phyloP scores from a whole-genome alignment of 345 rosid genomes.

The Pistacia atlantica region DNA sequence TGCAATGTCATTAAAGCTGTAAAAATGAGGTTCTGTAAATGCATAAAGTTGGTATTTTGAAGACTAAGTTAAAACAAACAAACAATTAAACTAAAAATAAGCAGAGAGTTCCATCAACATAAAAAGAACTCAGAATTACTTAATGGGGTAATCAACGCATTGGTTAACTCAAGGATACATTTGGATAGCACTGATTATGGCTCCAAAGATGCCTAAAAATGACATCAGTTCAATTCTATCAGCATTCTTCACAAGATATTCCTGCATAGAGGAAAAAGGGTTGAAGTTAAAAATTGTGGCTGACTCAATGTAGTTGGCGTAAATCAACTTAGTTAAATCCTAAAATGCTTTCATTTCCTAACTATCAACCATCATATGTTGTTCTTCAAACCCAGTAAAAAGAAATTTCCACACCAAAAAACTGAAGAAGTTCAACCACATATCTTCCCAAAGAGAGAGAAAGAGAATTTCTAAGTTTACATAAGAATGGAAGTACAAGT shows the following conservation, averaged over 20 bases:
- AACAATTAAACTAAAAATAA: not conserved
- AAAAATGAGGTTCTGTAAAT: not conserved
- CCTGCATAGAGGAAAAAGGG: slow-evolving; percentile 43
- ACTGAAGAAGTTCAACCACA: slow-evolving; percentile 1
- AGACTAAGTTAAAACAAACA: not conserved
- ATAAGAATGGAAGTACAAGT: not conserved
- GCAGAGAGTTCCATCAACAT: not conserved
- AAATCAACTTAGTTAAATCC: not conserved
- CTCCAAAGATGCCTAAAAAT: slow-evolving; percentile 79
- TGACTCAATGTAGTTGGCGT: not conserved
- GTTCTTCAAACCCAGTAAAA: not conserved
- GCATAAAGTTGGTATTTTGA: not conserved
- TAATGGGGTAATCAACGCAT: slow-evolving; percentile 6
- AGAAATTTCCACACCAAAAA: not conserved
- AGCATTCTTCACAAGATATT: slow-evolving; percentile 81
- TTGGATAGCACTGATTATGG: slow-evolving; percentile 78
- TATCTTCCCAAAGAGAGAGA: not conserved
- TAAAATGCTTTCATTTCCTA: not conserved
- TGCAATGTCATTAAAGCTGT: not conserved
- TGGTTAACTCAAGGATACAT: slow-evolving; percentile 68
- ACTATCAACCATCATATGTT: not conserved
- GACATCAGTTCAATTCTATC: slow-evolving; percentile 79
- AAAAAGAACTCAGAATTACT: not conserved
- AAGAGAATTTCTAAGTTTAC: not conserved
- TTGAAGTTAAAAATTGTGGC: not conserved